phyloP scores from a whole-genome alignment of 108 stramenopile species.

The Pseudonitzschia delicatissima region DNA sequence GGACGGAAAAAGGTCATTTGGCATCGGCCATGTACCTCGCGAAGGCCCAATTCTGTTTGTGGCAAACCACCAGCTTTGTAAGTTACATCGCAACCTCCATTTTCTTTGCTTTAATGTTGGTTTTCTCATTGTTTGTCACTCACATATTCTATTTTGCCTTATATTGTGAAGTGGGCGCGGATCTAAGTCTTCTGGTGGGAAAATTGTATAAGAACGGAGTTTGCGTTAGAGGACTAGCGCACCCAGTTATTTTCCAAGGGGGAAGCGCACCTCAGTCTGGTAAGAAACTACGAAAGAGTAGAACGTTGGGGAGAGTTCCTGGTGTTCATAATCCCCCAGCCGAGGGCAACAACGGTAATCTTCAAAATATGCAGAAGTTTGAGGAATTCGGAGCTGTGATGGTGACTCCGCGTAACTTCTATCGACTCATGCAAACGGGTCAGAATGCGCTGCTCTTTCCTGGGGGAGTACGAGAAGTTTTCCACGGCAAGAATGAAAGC shows the following conservation, averaged over 20 bases:
- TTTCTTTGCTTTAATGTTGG: neutral
- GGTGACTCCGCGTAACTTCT: constrained; percentile 90
- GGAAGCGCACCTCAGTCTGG: constrained; percentile 17
- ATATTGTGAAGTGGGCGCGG: constrained; percentile 36
- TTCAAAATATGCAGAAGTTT: constrained; percentile 38
- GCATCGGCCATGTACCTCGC: constrained; percentile 57
- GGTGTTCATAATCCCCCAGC: constrained; percentile 15
- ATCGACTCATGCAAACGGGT: constrained; percentile 76
- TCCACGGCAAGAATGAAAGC: constrained; percentile 77
- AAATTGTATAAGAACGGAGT: constrained; percentile 65
- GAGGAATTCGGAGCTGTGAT: constrained; percentile 87
- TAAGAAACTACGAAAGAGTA: neutral
- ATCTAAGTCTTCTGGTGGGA: constrained; percentile 67
- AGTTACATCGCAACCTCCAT: constrained; percentile 5
- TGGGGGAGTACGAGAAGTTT: constrained; percentile 87
- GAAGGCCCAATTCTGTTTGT: constrained; percentile 78
- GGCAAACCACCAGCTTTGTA: constrained; percentile 87
- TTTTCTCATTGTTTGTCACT: neutral
- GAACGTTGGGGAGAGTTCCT: constrained; percentile 42
- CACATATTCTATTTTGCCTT: neutral
- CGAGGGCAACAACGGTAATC: neutral
- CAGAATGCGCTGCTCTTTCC: constrained; percentile 89
- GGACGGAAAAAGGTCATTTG: constrained; percentile 57
- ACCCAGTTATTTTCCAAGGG: constrained; percentile 69
- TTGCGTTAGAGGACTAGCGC: constrained; percentile 71